Percentiles rank a stretch among this genome's conserved stretches.
These are phyloP conservation scores for Stemphylium beticola DNA, from an alignment of 2,329 filamentous ascomycete species.

Conservation along the genomic window DNA sequence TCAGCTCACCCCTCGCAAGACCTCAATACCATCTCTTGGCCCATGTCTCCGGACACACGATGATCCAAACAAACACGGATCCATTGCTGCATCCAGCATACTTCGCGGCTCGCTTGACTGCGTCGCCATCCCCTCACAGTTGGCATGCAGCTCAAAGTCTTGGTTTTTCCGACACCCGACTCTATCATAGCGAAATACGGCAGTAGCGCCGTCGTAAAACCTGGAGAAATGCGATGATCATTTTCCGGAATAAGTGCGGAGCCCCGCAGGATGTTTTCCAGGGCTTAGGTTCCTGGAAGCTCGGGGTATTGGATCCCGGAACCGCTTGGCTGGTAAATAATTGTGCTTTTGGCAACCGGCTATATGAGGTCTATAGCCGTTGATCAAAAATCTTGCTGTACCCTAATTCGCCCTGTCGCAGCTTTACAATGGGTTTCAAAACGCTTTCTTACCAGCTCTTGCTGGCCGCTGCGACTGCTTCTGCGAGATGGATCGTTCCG, in stretches of 20 bases:
- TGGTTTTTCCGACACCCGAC: slow-evolving; percentile 23
- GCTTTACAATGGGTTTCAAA: slow-evolving; percentile 24
- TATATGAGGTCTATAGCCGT: slow-evolving; percentile 27
- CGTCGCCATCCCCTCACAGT: slow-evolving; percentile 1
- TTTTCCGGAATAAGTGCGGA: slow-evolving; percentile 19
- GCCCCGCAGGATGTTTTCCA: slow-evolving; percentile 28
- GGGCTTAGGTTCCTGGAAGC: slow-evolving; percentile 25
- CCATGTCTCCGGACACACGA: not conserved
- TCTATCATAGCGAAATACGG: slow-evolving; percentile 9
- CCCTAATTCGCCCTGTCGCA: slow-evolving; percentile 1
- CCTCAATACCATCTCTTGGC: not conserved
- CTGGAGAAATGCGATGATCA: slow-evolving; percentile 31
- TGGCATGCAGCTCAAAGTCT: slow-evolving; percentile 7
- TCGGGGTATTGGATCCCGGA: slow-evolving; percentile 34
- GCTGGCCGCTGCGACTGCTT: slow-evolving; percentile 30
- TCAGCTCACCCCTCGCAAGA: not conserved
- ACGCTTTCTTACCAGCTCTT: slow-evolving; percentile 29
- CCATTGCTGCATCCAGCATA: not conserved
- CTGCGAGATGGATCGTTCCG: slow-evolving; percentile 65
- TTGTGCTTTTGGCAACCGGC: slow-evolving; percentile 15
- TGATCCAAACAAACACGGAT: not conserved
- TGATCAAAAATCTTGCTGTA: not conserved
- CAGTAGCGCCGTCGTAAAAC: slow-evolving; percentile 18
- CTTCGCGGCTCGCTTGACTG: not conserved
- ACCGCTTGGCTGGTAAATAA: slow-evolving; percentile 31